phyloP scores from a whole-genome alignment of 306 rosid genomes.

The Heteromeles arbutifolia region DNA sequence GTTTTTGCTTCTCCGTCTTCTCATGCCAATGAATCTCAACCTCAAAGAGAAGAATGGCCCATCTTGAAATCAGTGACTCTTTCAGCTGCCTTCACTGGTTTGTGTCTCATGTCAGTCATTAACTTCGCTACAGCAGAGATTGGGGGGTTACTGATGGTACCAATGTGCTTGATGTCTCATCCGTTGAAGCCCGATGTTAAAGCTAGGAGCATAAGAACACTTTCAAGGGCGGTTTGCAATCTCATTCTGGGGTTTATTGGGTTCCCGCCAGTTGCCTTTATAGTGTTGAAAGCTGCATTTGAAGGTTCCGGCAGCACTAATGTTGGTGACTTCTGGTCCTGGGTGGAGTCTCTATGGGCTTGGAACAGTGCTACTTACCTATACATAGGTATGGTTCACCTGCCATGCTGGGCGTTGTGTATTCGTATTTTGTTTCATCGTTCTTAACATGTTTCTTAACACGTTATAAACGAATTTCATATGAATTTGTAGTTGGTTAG shows the following conservation, averaged over 20 bases:
- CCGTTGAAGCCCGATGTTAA: conserved; percentile 63
- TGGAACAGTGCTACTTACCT: conserved; percentile 97
- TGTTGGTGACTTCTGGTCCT: conserved; percentile 71
- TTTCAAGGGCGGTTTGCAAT: conserved; percentile 51
- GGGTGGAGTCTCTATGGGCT: conserved; percentile 90
- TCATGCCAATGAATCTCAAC: conserved; percentile 29
- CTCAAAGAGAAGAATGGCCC: conserved; percentile 53
- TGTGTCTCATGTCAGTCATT: conserved; percentile 85
- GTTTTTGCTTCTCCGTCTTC: conserved; percentile 49
- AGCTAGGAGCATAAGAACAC: conserved; percentile 37
- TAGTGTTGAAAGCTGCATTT: conserved; percentile 45
- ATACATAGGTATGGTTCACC: conserved; percentile 65
- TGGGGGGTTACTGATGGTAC: conserved; percentile 74
- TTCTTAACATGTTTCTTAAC: conserved; percentile 54
- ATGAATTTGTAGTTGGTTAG: conserved; percentile 24
- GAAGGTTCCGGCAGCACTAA: conserved; percentile 34
- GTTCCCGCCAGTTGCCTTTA: conserved; percentile 63
- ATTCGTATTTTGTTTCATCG: conserved; percentile 57
- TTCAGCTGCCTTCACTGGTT: conserved; percentile 64
- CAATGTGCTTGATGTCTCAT: conserved; percentile 71
- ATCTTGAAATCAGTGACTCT: conserved; percentile 80
- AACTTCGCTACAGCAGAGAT: conserved; percentile 92
- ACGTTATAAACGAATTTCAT: background rate
- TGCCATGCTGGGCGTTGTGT: conserved; percentile 91
- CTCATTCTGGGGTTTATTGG: conserved; percentile 53